A percentile compares a stretch with the other conserved stretches of the same genome.
phyloP scores from a whole-genome alignment of 1,284 basidiomycete species.

The Tremellales sp. region DNA sequence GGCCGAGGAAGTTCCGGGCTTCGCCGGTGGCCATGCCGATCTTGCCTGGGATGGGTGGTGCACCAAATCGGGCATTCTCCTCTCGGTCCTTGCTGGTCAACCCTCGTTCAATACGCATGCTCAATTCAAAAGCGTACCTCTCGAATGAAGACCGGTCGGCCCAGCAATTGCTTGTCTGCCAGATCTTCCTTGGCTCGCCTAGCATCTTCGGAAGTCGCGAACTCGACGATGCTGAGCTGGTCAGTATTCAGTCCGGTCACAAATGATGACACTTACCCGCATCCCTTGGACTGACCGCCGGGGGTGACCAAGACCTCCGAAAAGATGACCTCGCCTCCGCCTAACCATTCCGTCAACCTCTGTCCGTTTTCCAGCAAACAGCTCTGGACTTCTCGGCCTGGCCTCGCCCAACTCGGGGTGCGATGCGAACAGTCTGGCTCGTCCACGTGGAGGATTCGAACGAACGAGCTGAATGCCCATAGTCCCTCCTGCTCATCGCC shows the following conservation, averaged over 20 bases:
- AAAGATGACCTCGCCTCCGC: conserved; percentile 90
- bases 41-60: conserved; percentile 85
- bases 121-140: conserved; percentile 68
- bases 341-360: conserved; percentile 53
- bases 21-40: conserved; percentile 77
- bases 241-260: not conserved
- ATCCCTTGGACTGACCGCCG: conserved; percentile 94
- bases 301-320: conserved; percentile 96
- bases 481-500: too few species aligned
- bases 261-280: conserved; percentile 66
- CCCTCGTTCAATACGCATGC: not conserved
- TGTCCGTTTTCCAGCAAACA: too few species aligned
- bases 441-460: too few species aligned
- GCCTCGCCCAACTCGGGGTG: too few species aligned
- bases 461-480: too few species aligned
- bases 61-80: conserved; percentile 88
- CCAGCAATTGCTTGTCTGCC: conserved; percentile 79
- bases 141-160: conserved; percentile 90
- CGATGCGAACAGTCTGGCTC: too few species aligned
- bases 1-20: conserved; percentile 67
- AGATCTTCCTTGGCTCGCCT: conserved; percentile 80
- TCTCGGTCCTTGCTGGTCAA: conserved; percentile 74
- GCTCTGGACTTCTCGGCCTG: too few species aligned
- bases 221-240: conserved; percentile 77
- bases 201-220: conserved; percentile 74